Base-by-base conservation (phyloP, 495 filamentous ascomycete species). In the Cryomyces minteri region DNA sequence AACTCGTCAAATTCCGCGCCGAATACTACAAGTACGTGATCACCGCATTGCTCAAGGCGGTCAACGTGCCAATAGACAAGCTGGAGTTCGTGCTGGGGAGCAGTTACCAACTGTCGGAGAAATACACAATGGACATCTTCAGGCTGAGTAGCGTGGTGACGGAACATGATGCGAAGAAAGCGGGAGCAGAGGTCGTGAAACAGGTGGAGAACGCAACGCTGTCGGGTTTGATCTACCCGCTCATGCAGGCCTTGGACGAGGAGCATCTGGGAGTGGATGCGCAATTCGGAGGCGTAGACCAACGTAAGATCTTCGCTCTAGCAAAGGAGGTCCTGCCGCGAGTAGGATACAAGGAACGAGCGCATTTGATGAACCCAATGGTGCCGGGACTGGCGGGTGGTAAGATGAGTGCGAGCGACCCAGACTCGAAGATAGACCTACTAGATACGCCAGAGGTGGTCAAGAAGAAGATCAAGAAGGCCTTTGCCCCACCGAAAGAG, bases 151-250 rank as follows among this genome's bases (percentile, higher is more conserved):
- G 56, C 9, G 48, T 60, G 11, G 59, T 66, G n/a, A 57, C 59
- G 31, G 60, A 60, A 31, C 65, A 67, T 50, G 83, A 88, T 55
- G 78, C 84, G 5, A 80, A 82, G 58, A 88, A 84, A 61, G 85
- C 86, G 0, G 88, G 90, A 9, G 81, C 83, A 1, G 90, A 98
- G 57, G 72, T 98, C 5, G 87, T 98, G 39, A 98, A 96, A 68
- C 85, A 95, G 64, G 71, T 77, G 9, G 70, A 71, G 18, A 83
- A 82, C 51, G 72, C 82, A 28, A 73, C 81, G 7, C 53, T 98
- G 40, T 74, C 71, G 49, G 87, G 86, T 0, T 69, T 94, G 10
- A 69, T 95, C 39, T 98, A 98, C 62, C 83, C 84, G 0, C 69
- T 87, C 7, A 79, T 98, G 58, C 90, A 98, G 63, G 79, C 80